Evolutionary conservation across 2,329 filamentous ascomycete genomes (phyloP).

Genomic region (Exophiala calicioides): DNA sequence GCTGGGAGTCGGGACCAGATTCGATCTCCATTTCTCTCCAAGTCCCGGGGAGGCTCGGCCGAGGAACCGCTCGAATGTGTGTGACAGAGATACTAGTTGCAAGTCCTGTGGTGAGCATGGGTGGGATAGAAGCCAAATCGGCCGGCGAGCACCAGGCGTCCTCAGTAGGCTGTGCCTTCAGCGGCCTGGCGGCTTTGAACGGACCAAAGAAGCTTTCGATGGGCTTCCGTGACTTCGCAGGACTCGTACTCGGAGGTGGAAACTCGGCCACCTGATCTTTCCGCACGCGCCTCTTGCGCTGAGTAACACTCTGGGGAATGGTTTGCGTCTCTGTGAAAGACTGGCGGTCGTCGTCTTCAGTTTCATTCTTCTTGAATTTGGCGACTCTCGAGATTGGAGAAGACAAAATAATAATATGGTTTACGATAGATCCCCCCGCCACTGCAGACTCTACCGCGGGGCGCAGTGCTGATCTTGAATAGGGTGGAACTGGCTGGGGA

Average conservation of each 20-base stretch:
- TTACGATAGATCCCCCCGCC: background rate
- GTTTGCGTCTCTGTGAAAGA: background rate
- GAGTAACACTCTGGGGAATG: slow-evolving; percentile 9
- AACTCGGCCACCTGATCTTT: background rate
- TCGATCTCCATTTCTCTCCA: slow-evolving; percentile 34
- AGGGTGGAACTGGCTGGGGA: background rate
- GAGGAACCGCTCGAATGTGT: slow-evolving; percentile 32
- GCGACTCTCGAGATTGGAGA: background rate
- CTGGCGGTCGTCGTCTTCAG: no score
- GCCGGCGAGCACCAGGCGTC: background rate
- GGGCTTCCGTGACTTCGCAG: slow-evolving; percentile 1
- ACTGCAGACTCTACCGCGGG: no score
- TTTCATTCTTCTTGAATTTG: no score
- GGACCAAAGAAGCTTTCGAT: slow-evolving; percentile 24
- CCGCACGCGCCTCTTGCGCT: no score
- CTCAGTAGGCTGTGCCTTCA: background rate
- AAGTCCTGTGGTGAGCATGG: slow-evolving; percentile 12
- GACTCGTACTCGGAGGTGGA: background rate
- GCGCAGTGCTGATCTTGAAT: no score
- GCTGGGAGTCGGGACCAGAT: slow-evolving; percentile 19
- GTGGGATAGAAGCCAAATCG: background rate
- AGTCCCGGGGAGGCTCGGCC: slow-evolving; percentile 39
- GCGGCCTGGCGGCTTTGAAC: slow-evolving; percentile 12
- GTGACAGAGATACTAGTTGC: slow-evolving; percentile 1
- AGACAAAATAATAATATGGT: background rate